A percentile compares a stretch with the other conserved stretches of the same genome.
These are phyloP conservation scores for Talaromyces islandicus DNA, from an alignment of 2,329 filamentous ascomycete genomes.

Conservation along the genomic window DNA sequence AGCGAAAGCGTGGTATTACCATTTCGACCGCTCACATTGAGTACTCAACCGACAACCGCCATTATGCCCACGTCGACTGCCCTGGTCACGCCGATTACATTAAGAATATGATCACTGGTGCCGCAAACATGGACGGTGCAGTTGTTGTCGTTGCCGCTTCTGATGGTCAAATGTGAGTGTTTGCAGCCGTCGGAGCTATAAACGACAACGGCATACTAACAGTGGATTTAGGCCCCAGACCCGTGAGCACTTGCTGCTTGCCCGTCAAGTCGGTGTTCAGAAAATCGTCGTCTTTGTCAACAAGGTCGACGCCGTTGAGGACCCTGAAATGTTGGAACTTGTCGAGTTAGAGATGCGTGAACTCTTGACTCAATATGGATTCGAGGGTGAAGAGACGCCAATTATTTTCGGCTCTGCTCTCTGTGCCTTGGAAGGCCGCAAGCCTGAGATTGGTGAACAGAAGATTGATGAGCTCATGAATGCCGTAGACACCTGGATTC, in stretches of 20 bases:
- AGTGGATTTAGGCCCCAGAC: conserved; percentile 70
- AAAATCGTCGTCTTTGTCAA: conserved; percentile 99
- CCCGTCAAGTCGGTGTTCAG: conserved; percentile 96
- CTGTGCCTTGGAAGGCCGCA: conserved; percentile 81
- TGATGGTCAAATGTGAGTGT: conserved; percentile 82
- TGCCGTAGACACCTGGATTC: conserved; percentile 93
- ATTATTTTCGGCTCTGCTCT: conserved; percentile 96
- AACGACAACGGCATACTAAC: conserved; percentile 14
- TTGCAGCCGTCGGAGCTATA: not conserved
- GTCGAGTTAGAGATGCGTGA: conserved; percentile 99
- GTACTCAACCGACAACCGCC: conserved; percentile 86
- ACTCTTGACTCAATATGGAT: conserved; percentile 84
- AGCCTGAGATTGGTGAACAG: conserved; percentile 75
- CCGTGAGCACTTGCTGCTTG: conserved; percentile 93
- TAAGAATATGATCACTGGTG: conserved; percentile 99
- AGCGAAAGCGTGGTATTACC: conserved; percentile 99
- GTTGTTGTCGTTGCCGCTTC: conserved; percentile 98
- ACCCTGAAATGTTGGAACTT: conserved; percentile 99
- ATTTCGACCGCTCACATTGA: conserved; percentile 98
- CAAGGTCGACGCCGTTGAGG: conserved; percentile 96
- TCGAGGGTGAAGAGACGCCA: conserved; percentile 96
- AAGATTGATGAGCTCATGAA: conserved; percentile 90
- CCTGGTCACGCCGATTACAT: conserved; percentile 99
- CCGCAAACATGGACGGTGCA: conserved; percentile 97
- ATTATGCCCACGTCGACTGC: conserved; percentile 99